Conservation (phyloP, 257 asterid species). For the Petunia secreta region DNA sequence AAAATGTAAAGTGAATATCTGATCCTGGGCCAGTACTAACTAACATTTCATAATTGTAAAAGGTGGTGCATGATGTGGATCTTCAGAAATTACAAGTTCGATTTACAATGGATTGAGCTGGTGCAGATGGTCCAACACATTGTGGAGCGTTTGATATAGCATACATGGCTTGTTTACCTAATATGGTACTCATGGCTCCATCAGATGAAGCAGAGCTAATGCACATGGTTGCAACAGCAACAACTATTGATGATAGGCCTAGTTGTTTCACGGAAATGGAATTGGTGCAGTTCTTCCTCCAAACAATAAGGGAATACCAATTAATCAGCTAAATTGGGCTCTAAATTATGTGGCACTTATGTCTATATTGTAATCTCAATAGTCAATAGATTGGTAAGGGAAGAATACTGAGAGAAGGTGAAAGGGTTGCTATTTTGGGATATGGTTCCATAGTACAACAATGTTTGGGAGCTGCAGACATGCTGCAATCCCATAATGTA, state of each 20-base stretch:
- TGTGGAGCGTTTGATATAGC: conserved; percentile 86
- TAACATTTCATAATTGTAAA: not conserved
- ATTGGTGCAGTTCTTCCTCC: conserved; percentile 58
- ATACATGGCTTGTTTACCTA: conserved; percentile 83
- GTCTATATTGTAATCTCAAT: not conserved
- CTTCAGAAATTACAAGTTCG: conserved; percentile 82
- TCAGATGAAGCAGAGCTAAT: conserved; percentile 81
- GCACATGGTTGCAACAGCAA: conserved; percentile 90
- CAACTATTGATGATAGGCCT: conserved; percentile 71
- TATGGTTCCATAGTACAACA: conserved; percentile 70
- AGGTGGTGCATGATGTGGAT: conserved; percentile 91
- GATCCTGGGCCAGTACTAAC: conserved; percentile 77
- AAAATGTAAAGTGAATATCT: conserved; percentile 65
- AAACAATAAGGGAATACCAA: conserved; percentile 37
- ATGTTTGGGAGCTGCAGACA: conserved; percentile 62
- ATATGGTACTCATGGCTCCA: conserved; percentile 91
- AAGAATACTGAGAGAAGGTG: conserved; percentile 63
- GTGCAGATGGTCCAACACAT: conserved; percentile 87
- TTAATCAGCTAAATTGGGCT: conserved; percentile 23
- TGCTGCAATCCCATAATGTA: conserved; percentile 46
- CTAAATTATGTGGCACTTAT: not conserved
- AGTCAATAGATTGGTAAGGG: conserved; percentile 67
- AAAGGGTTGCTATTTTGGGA: conserved; percentile 71
- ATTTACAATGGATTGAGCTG: conserved; percentile 85
- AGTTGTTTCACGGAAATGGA: conserved; percentile 76